Conservation (phyloP, 257 asterid species). For the Solanum appendiculatum region DNA sequence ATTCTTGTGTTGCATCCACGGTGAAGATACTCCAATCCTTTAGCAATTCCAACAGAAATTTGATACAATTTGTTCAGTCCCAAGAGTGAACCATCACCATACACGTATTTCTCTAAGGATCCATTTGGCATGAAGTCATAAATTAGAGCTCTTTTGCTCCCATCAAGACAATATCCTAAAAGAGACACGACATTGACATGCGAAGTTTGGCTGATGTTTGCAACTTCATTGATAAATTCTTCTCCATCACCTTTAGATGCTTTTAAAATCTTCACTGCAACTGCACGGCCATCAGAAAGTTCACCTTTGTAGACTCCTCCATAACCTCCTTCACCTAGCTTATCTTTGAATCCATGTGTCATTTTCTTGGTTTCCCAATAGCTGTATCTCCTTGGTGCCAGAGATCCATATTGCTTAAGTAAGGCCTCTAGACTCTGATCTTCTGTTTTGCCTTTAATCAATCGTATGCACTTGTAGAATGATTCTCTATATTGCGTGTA, state of each 20-base stretch:
- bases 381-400: not conserved
- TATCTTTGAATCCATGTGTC: not conserved
- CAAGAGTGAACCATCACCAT: not conserved
- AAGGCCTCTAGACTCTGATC: not conserved
- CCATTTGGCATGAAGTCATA: conserved; percentile 30
- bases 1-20: conserved; percentile 13
- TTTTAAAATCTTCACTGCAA: conserved; percentile 22
- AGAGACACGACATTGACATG: conserved; percentile 17
- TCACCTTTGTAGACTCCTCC: conserved; percentile 10
- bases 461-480: not conserved
- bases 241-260: conserved; percentile 9
- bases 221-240: conserved; percentile 22
- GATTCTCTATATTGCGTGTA: not conserved
- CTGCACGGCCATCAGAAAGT: not conserved
- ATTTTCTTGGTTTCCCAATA: not conserved
- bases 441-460: not conserved
- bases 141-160: conserved; percentile 14
- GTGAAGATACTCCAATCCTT: conserved; percentile 20
- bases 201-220: conserved; percentile 9
- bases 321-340: conserved; percentile 13
- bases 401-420: not conserved
- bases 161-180: conserved; percentile 18
- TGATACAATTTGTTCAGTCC: not conserved
- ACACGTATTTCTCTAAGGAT: conserved; percentile 14
- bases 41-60: conserved; percentile 10